Evolutionary conservation across 2,329 filamentous ascomycete genomes (phyloP).

Genomic region (Pestalotiopsis sp.): DNA sequence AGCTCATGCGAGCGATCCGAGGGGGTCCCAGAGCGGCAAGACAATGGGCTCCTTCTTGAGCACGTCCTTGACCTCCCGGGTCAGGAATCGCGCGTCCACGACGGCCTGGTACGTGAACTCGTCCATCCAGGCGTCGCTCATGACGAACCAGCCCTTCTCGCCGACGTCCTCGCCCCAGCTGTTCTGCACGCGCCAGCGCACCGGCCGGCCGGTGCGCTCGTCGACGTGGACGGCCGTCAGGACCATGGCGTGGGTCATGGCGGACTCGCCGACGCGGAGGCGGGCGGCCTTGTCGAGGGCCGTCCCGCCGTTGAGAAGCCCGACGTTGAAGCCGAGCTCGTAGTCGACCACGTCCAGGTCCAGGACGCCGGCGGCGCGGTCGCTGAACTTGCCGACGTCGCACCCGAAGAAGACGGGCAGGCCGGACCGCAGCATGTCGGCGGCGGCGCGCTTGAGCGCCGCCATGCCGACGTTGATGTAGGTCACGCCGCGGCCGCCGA

Average conservation of each 20-base stretch:
- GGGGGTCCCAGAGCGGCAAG: conserved; percentile 78
- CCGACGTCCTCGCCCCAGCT: conserved; percentile 75
- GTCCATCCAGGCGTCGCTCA: conserved; percentile 81
- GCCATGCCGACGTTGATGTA: conserved; percentile 83
- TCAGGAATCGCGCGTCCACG: conserved; percentile 71
- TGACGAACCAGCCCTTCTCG: conserved; percentile 84
- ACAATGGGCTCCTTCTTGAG: conserved; percentile 71
- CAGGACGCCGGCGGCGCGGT: conserved; percentile 73
- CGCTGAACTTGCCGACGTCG: conserved; percentile 83
- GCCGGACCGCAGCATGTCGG: conserved; percentile 77
- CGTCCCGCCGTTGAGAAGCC: conserved; percentile 55
- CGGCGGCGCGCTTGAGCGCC: conserved; percentile 71
- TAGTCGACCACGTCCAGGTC: conserved; percentile 78
- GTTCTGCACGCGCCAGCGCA: conserved; percentile 87
- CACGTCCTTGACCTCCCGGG: conserved; percentile 69
- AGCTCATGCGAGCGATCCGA: conserved; percentile 70
- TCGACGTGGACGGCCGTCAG: conserved; percentile 82
- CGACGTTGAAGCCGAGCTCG: conserved; percentile 80
- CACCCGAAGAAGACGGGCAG: conserved; percentile 87
- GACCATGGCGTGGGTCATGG: conserved; percentile 94
- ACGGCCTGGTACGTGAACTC: conserved; percentile 87
- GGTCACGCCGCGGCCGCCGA: conserved; percentile 73
- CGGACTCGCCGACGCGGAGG: conserved; percentile 72
- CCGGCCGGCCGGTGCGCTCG: conserved; percentile 59
- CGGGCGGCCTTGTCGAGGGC: conserved; percentile 74